phyloP scores from a whole-genome alignment of 805 yeast genomes.

The Ogataea nakhonphanomensis region DNA sequence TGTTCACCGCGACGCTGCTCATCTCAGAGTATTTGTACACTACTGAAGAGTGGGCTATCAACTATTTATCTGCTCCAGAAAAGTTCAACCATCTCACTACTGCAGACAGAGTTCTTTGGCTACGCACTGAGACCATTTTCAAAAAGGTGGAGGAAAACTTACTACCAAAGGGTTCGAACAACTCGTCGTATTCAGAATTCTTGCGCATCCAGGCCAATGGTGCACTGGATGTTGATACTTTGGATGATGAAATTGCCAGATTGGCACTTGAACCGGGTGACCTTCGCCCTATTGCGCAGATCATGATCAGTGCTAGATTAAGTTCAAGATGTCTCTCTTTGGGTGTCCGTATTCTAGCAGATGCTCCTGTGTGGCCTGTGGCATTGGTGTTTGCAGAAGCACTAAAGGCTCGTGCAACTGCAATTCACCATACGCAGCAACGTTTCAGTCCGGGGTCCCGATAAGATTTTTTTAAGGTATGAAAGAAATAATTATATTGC shows the following conservation, averaged over 20 bases:
- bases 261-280: conserved; percentile 45
- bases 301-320: conserved; percentile 47
- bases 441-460: conserved; percentile 18
- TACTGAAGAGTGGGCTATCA: conserved; percentile 51
- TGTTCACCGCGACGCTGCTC: conserved; percentile 58
- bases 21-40: conserved; percentile 59
- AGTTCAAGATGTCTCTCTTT: conserved; percentile 58
- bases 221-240: conserved; percentile 48
- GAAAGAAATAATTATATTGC: neutral
- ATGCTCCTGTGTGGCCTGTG: conserved; percentile 86
- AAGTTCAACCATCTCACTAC: conserved; percentile 25
- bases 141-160: conserved; percentile 58
- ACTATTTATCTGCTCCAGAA: conserved; percentile 28
- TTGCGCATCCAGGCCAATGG: conserved; percentile 58
- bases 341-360: conserved; percentile 75
- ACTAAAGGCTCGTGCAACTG: conserved; percentile 58
- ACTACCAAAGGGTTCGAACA: conserved; percentile 48
- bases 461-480: neutral
- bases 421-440: conserved; percentile 28
- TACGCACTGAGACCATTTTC: conserved; percentile 57
- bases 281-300: conserved; percentile 41
- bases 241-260: conserved; percentile 49
- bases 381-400: conserved; percentile 79
- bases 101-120: conserved; percentile 60
- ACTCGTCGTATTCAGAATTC: conserved; percentile 55